These are phyloP conservation scores for Diaporthe caulivora DNA, from an alignment of 2,329 filamentous ascomycete genomes.

Conservation along the genomic window DNA sequence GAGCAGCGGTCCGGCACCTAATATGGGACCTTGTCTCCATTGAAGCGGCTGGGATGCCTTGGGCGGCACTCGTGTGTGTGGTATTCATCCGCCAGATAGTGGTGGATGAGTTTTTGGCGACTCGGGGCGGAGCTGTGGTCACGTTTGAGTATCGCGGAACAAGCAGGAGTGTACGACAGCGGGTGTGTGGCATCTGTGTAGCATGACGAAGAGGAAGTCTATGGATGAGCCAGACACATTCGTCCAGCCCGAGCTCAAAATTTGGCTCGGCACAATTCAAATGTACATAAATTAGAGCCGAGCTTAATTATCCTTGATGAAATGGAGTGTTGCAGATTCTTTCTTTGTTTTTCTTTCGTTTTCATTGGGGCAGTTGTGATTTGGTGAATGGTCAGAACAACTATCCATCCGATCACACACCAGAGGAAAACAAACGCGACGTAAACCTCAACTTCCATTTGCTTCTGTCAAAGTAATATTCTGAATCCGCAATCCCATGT, in stretches of 20 bases:
- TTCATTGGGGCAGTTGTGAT: too few species aligned
- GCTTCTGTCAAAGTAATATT: too few species aligned
- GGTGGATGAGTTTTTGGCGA: neutral
- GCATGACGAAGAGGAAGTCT: neutral
- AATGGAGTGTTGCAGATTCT: too few species aligned
- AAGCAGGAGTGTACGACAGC: neutral
- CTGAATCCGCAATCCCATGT: too few species aligned
- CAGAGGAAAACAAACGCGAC: neutral
- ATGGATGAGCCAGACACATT: neutral
- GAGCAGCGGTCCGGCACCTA: neutral
- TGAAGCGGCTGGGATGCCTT: slow-evolving; percentile 6
- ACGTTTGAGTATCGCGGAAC: neutral
- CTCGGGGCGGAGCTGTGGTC: too few species aligned
- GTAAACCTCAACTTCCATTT: too few species aligned
- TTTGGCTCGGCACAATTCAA: neutral
- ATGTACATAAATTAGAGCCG: neutral
- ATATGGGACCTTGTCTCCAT: neutral
- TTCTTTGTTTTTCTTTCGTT: too few species aligned
- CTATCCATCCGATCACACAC: too few species aligned
- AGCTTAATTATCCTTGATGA: neutral
- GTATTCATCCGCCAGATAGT: neutral
- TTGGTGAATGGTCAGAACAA: too few species aligned
- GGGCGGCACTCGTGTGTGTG: neutral
- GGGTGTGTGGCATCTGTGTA: neutral
- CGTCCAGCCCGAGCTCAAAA: neutral